These are phyloP conservation scores for Bisporella sp. DNA, from an alignment of 2,329 filamentous ascomycete species.

Conservation along the genomic window DNA sequence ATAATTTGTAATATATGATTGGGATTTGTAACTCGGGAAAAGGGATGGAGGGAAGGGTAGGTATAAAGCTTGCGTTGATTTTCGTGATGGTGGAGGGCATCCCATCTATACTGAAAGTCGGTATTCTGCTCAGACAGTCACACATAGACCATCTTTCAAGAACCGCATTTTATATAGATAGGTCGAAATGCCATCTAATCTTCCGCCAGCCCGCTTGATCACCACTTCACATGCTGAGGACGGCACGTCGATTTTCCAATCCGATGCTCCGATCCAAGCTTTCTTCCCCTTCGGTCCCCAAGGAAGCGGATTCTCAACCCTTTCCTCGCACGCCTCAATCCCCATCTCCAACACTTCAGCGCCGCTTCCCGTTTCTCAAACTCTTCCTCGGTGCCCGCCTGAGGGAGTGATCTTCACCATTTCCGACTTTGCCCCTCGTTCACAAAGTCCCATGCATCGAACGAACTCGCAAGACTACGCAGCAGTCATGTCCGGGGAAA, in stretches of 20 bases:
- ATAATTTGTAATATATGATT: no score
- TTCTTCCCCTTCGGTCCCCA: conserved; percentile 29
- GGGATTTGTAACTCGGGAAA: no score
- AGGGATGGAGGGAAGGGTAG: no score
- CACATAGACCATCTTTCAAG: no score
- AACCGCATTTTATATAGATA: no score
- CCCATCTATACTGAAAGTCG: no score
- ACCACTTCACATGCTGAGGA: conserved; percentile 24
- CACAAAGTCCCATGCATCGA: conserved; percentile 33
- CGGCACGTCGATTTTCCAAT: conserved; percentile 28
- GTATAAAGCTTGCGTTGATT: no score
- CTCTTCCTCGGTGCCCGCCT: conserved; percentile 28
- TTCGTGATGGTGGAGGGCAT: no score
- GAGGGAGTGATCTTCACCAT: conserved; percentile 29
- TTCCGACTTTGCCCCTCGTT: conserved; percentile 8
- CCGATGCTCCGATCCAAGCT: conserved; percentile 20
- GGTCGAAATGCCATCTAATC: neutral
- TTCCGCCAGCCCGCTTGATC: conserved; percentile 22
- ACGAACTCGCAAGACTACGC: conserved; percentile 35
- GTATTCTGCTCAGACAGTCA: no score
- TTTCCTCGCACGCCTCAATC: conserved; percentile 25
- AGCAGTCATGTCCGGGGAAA: conserved; percentile 33
- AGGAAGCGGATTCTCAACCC: conserved; percentile 25
- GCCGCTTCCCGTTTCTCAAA: neutral
- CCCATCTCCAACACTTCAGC: conserved; percentile 24